Evolutionary conservation across 257 asterid species (phyloP).

Genomic region (Solanum pimpinellifolium): DNA sequence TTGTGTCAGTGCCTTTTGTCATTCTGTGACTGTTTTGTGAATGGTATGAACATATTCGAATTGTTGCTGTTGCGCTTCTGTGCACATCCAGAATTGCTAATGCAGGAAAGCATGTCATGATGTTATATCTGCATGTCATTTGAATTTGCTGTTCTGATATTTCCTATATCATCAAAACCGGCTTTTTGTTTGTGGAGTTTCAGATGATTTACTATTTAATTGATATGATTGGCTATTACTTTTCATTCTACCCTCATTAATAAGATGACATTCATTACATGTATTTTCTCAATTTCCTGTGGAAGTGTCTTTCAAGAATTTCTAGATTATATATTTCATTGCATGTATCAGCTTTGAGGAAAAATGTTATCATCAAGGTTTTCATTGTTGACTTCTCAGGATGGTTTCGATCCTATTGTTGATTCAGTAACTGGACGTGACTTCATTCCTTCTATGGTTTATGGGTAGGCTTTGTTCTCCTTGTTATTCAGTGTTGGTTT

Average conservation of each 20-base stretch:
- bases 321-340: background rate
- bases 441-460: slow-evolving; percentile 94
- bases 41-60: background rate
- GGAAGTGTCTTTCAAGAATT: background rate
- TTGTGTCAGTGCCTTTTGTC: background rate
- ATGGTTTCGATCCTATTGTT: slow-evolving; percentile 82
- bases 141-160: background rate
- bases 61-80: background rate
- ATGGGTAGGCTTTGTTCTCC: slow-evolving; percentile 50
- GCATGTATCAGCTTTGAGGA: background rate
- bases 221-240: background rate
- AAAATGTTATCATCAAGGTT: background rate
- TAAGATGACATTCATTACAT: background rate
- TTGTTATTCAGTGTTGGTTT: background rate
- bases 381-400: slow-evolving; percentile 40
- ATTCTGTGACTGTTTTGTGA: background rate
- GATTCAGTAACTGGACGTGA: slow-evolving; percentile 95
- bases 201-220: background rate
- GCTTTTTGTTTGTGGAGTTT: background rate
- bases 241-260: background rate
- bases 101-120: background rate
- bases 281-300: background rate
- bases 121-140: background rate
- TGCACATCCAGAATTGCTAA: background rate
- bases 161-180: background rate